Base-by-base conservation (phyloP, 352 stramenopile species). In the Globisporangium nunn region DNA sequence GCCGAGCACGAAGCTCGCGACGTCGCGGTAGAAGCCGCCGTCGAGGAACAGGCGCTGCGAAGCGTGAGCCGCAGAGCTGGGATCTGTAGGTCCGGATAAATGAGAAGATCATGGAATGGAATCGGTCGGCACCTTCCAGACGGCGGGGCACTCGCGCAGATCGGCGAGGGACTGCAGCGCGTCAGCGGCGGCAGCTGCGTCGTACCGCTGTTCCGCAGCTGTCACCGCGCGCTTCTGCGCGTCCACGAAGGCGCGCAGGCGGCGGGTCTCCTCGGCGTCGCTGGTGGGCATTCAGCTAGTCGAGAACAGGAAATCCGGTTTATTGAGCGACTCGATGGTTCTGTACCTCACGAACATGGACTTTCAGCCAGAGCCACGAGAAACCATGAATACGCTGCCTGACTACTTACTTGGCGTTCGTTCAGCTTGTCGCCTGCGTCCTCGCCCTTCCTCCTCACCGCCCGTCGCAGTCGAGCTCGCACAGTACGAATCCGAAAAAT, bases 231-330 rank as follows among this genome's bases (percentile, higher is more conserved):
- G 67, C 66, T 84, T 87, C 59, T 58, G 67, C 15, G 54, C 51
- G n/a, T 77, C 72, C 12, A 87, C 55, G 45, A 77, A 86, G 43
- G 73, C 60, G 15, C 75, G 76, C 53, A 89, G 59, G 15, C 43
- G 43, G n/a, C 18, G 17, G 17, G 8, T 28, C 14, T 48, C 43
- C 3, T 30, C 18, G 43, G 43, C 18, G n/a, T 48, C 43, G 17
- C 63, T 80, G 71, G 43, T 30, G 23, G 23, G 23, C 43, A 48
- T 48, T 17, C 1, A 18, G 6, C 33, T 18, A 23, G 23, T 46
- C 14, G 41, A 46, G 14, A 11, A 6, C 23, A 17, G 14, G 1
- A 46, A 46, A 46, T 46, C 17, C 41, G 14, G 12, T 23, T 23
- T 46, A 23, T 45, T 45, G 40, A 12, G 40, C 11, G 6, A 37